Percentiles rank a stretch among this genome's conserved stretches.
phyloP scores from a whole-genome alignment of 345 rosid species.

The Streptanthus diversifolius region DNA sequence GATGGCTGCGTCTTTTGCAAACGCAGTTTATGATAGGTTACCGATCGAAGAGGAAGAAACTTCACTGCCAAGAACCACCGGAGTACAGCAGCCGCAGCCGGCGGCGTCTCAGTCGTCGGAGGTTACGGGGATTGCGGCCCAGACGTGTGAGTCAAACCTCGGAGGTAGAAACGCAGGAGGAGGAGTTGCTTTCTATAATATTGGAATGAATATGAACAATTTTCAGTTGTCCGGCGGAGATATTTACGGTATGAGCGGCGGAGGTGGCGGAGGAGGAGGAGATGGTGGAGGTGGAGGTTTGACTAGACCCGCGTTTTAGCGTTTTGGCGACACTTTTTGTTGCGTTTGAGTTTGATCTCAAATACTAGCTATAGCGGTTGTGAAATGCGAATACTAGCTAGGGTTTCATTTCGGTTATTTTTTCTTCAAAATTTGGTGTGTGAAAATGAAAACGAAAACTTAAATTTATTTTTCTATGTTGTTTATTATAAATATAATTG shows the following conservation, averaged over 20 bases:
- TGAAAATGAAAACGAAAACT: background rate
- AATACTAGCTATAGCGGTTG: conserved; percentile 16
- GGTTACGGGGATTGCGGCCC: conserved; percentile 27
- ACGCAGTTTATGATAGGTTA: conserved; percentile 69
- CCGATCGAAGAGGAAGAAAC: conserved; percentile 51
- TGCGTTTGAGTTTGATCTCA: conserved; percentile 21
- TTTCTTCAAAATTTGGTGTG: conserved; percentile 6
- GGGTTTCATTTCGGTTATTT: conserved; percentile 5
- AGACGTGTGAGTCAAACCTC: conserved; percentile 17
- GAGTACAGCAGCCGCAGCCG: conserved; percentile 35
- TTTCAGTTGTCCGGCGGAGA: conserved; percentile 51
- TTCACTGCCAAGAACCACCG: conserved; percentile 32
- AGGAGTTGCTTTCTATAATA: conserved; percentile 49
- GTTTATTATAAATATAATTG: conserved; percentile 15
- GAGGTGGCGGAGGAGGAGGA: conserved; percentile 4
- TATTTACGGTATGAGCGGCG: conserved; percentile 45
- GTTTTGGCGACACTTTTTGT: conserved; percentile 25
- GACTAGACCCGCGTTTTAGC: conserved; percentile 52
- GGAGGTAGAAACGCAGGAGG: conserved; percentile 36
- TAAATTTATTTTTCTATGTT: background rate
- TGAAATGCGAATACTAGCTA: conserved; percentile 20
- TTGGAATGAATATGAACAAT: conserved; percentile 49
- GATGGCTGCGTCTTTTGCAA: conserved; percentile 68
- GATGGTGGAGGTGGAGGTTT: conserved; percentile 20
- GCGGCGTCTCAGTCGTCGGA: conserved; percentile 40